Base-by-base conservation (phyloP, 1,139 yeast species). In the Pichiaceae sp. region DNA sequence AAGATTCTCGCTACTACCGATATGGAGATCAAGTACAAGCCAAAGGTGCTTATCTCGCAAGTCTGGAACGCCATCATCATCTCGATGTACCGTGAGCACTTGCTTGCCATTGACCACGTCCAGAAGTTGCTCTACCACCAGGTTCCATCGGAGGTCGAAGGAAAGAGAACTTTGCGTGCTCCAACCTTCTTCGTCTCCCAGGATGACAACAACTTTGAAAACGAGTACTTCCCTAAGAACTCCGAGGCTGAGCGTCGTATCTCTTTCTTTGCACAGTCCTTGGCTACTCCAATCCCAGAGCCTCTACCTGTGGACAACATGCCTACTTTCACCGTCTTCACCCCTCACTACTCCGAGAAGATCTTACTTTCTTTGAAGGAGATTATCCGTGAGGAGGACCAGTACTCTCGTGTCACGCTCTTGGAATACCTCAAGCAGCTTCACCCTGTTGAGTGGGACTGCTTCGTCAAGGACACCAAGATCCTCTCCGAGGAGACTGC, bases 171-270 rank as follows among this genome's bases (percentile, higher is more conserved):
- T 50, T 73, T 91, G 59, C 83, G 97, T 67, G 97, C 98, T 36
- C 98, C 98, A 52, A 91, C 97, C 40, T 91, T 91, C 78, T 91
- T 91, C 56, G 95, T 91, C 45, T 81, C 96, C 46, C 98, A 91
- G 66, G 97, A 91, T 65, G 97, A 91, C 63, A 33, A 48, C 46
- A 33, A 47, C 38, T 28, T 38, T 41, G 35, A 46, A 40, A 83
- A 96, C 45, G 96, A 89, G 69, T 91, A 86, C 59, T 91, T 89
- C 36, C 86, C 97, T 96, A 52, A 72, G 78, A 89, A 46, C 63
- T 86, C 96, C 35, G 98, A 91, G 65, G 98, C 98, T 46, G 98
- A 91, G 68, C 86, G 98, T 70, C 93, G 98, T 76, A 87, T 91
- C 53, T 85, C 96, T 40, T 91, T 91, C 81, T 91, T 91, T 66